Conservation (phyloP, 2,329 filamentous ascomycete genomes). For the Penicillium hordei region DNA sequence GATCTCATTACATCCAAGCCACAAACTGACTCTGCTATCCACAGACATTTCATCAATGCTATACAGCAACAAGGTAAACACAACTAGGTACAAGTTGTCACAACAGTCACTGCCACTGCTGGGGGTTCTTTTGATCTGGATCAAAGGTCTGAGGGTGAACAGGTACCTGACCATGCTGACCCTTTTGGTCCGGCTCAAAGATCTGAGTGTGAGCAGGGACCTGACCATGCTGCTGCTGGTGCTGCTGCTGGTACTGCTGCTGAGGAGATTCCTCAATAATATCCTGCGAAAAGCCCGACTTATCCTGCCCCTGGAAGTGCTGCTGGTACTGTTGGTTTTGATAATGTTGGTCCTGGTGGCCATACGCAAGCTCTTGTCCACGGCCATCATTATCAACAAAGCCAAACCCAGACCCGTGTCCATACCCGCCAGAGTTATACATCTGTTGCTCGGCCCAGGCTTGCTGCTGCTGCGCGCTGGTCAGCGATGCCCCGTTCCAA, state of each 20-base stretch:
- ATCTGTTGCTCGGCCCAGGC: slow-evolving; percentile 14
- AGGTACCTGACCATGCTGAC: not conserved
- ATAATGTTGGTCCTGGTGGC: slow-evolving; percentile 3
- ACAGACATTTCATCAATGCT: not conserved
- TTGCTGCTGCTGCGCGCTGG: slow-evolving; percentile 28
- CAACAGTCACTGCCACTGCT: not conserved
- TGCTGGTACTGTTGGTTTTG: slow-evolving; percentile 7
- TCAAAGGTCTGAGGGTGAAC: not conserved
- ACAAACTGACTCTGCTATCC: not conserved
- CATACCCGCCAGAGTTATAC: slow-evolving; percentile 13
- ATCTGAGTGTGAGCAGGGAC: not conserved
- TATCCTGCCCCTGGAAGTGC: slow-evolving; percentile 7
- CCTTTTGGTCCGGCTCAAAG: slow-evolving; percentile 2
- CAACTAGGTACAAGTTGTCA: not conserved
- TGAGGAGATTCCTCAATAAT: slow-evolving; percentile 9
- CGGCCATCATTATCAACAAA: slow-evolving; percentile 33
- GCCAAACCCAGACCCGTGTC: slow-evolving; percentile 22
- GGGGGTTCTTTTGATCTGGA: slow-evolving; percentile 7
- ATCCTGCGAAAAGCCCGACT: slow-evolving; percentile 9
- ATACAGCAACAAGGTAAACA: not conserved
- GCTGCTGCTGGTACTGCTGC: not conserved
- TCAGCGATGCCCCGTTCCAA: slow-evolving; percentile 37
- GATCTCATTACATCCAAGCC: slow-evolving; percentile 1
- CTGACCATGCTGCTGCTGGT: not conserved
- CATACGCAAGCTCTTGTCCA: slow-evolving; percentile 24